Base-by-base conservation (phyloP, 2,329 filamentous ascomycete genomes). In the Xylariaceae sp. region DNA sequence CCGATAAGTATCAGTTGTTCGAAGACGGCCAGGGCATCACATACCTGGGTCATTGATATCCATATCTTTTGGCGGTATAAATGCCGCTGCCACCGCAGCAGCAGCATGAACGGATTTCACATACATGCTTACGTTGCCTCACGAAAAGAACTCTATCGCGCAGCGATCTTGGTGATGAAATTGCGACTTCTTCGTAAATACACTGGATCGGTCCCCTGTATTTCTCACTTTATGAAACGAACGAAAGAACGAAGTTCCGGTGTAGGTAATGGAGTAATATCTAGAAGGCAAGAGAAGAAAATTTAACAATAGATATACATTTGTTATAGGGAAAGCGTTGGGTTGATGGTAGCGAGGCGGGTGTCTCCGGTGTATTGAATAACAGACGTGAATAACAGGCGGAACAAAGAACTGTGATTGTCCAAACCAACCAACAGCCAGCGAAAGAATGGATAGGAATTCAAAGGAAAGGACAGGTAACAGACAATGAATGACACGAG, bases 1-100 rank as follows among this genome's bases (percentile, higher is more conserved):
- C 6, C 45, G 51, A 20, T 70, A 54, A 69, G 64, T 51, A 45
- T 21, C 4, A 23, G 20, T 40, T 45, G 29, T 19, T 37, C 19
- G 2, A 21, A 37, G 32, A 18, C 21, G n/a, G 10, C 9, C 37
- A 20, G 43, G 9, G 16, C 40, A 29, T 45, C 29, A 43, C 55
- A 20, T 64, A 67, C 69, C 50, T 43, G 56, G 51, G 47, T 71
- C 61, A 48, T 60, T 64, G 52, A 79, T 68, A 52, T 81, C 67
- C 37, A 82, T 68, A 20, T 76, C 64, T 51, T 70, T 73, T 7
- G 76, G 76, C 16, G 68, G 59, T 20, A 70, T 62, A 23, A 73
- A 65, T 45, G 62, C 64, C 6, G 64, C 65, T 32, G 64, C 68
- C 51, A 63, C 61, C 18, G 66, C 60, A 40, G 67, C 66, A 40